These are phyloP conservation scores for Prunus dulcis DNA, from an alignment of 306 rosid genomes.

Conservation along the genomic window DNA sequence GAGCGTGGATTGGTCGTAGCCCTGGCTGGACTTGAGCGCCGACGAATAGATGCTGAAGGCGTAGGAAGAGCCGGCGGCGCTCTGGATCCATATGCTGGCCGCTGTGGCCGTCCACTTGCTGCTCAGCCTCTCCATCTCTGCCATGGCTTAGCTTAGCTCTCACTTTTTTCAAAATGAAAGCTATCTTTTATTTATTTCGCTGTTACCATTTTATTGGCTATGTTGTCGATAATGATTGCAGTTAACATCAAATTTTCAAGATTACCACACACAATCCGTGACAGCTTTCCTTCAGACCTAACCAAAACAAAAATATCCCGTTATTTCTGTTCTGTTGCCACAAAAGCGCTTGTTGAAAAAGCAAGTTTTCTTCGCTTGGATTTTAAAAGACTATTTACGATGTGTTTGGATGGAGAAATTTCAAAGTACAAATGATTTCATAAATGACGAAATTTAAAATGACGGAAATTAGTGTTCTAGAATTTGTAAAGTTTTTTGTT, in stretches of 20 bases:
- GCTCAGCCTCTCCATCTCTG: conserved; percentile 37
- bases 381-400: no score
- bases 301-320: no score
- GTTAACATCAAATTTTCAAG: not conserved
- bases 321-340: no score
- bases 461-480: no score
- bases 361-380: no score
- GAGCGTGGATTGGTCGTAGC: conserved; percentile 83
- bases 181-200: not conserved
- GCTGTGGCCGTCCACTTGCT: conserved; percentile 64
- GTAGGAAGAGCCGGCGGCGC: conserved; percentile 78
- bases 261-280: not conserved
- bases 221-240: not conserved
- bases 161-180: not conserved
- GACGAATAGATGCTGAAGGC: conserved; percentile 87
- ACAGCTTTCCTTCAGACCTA: not conserved
- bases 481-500: no score
- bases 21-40: conserved; percentile 61
- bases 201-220: not conserved
- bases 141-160: not conserved
- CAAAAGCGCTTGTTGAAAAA: no score
- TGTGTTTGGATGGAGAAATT: no score
- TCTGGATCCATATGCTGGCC: conserved; percentile 78
- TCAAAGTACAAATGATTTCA: no score
- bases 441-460: no score